Evolutionary conservation across 2,329 filamentous ascomycete genomes (phyloP), one percentile per base, ranked within the genome.

Genomic region (Arthrobotrys entomopaga): DNA sequence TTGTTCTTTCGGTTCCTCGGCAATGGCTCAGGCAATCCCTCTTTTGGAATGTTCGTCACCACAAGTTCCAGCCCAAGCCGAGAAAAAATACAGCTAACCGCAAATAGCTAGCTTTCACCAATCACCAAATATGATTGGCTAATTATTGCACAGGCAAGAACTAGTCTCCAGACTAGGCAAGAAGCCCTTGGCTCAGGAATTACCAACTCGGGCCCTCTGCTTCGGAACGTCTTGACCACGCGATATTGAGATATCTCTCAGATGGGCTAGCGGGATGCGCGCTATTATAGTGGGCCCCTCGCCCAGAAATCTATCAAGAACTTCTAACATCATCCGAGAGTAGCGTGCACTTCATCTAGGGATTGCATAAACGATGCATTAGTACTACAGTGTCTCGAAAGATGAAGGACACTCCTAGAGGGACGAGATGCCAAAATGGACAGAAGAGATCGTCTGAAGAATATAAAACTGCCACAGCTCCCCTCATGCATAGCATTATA

Each of bases 381-480:
- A 34, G n/a, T n/a, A n/a, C n/a, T n/a, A n/a, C 19, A 22, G 8
- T 53, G 26, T 20, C 38, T 65, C 38, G 34, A 65, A 49, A 53
- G 34, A 56, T 54, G 46, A n/a, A 22, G 24, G 15, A 49, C 24
- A 50, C 59, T 56, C 13, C 10, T 59, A 13, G 34, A 16, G 49
- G 53, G 49, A 20, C 52, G 10, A 16, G 16, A 49, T 42, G 11
- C 42, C 60, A 26, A 8, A 54, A n/a, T 38, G 5, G 49, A 19
- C 13, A 34, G 40, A 73, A 65, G 49, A 22, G 40, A 57, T 61
- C 54, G 22, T 20, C 53, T 24, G 49, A 56, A 46, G 16, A 34
- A 66, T 73, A 73, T 73, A 73, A 73, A 73, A 40, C 34, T 48
- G n/a, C 22, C 22, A 49, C 34, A 34, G 22, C 19, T 29, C 56